Evolutionary conservation across 768 basidiomycete genomes (phyloP).

Genomic region (Lactarius quietus): DNA sequence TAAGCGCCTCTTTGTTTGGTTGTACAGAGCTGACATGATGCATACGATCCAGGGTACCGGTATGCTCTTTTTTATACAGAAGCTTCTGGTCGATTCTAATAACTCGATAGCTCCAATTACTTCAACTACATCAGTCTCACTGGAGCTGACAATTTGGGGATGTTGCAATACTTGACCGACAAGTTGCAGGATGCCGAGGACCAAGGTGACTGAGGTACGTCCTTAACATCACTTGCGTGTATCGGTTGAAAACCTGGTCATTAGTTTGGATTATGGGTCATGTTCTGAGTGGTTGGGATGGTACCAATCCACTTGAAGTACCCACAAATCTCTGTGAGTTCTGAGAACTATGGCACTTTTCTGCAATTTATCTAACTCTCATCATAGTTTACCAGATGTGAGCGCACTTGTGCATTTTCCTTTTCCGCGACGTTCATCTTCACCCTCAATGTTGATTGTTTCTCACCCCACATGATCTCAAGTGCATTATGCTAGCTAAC

Average conservation of each 20-base stretch:
- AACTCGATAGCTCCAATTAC: constrained; percentile 48
- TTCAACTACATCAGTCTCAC: constrained; percentile 78
- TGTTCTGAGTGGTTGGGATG: constrained; percentile 67
- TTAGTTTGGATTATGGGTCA: constrained; percentile 53
- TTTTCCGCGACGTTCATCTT: neutral
- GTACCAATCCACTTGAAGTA: constrained; percentile 55
- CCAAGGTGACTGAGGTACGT: constrained; percentile 59
- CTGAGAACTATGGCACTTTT: neutral
- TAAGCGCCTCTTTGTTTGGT: constrained; percentile 35
- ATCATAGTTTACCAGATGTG: constrained; percentile 49
- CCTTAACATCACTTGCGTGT: neutral
- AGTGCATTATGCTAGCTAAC: constrained; percentile 43
- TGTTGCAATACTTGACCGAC: constrained; percentile 73
- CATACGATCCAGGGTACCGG: constrained; percentile 26
- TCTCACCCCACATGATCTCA: constrained; percentile 72
- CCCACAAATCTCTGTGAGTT: constrained; percentile 68
- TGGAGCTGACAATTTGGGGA: constrained; percentile 64
- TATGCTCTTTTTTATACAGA: constrained; percentile 25
- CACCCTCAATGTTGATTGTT: constrained; percentile 60
- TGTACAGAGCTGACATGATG: constrained; percentile 1
- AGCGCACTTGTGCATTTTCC: constrained; percentile 5
- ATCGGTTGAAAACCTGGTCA: constrained; percentile 21
- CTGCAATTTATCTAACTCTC: neutral
- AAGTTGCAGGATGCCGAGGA: constrained; percentile 79
- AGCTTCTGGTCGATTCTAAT: neutral